Evolutionary conservation across 1,284 basidiomycete species (phyloP).

Genomic region (Naganishia albida): DNA sequence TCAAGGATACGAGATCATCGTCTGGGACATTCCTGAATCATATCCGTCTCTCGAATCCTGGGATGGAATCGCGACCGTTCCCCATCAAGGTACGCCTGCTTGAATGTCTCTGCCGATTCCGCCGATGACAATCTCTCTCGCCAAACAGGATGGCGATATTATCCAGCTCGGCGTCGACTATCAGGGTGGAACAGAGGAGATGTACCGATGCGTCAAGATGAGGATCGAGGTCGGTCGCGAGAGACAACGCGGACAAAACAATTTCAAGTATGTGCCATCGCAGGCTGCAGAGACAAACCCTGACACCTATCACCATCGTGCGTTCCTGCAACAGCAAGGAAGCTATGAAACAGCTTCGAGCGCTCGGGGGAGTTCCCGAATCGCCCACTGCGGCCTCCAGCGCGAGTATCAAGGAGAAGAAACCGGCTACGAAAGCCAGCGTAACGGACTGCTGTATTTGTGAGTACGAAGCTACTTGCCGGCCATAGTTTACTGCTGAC

Average conservation of each 20-base stretch:
- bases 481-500: neutral
- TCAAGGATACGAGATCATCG: conserved; percentile 86
- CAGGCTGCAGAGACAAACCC: too few relatives aligned
- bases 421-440: conserved; percentile 34
- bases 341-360: conserved; percentile 76
- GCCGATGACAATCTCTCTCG: neutral
- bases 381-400: conserved; percentile 29
- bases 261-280: conserved; percentile 78
- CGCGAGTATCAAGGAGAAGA: conserved; percentile 30
- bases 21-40: conserved; percentile 97
- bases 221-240: conserved; percentile 81
- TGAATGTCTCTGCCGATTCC: too few relatives aligned
- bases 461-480: conserved; percentile 52
- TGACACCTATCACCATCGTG: neutral
- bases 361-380: conserved; percentile 59
- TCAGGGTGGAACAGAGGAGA: conserved; percentile 95
- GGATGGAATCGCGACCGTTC: conserved; percentile 74
- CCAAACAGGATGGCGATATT: conserved; percentile 82
- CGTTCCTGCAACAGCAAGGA: conserved; percentile 58
- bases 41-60: conserved; percentile 80
- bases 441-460: conserved; percentile 94
- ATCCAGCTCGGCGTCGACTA: conserved; percentile 97
- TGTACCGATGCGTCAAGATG: conserved; percentile 98
- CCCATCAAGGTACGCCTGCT: conserved; percentile 63
- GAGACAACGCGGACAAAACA: conserved; percentile 85